Conservation (phyloP, 106 monocot genomes). For the Gastrodia elata region DNA sequence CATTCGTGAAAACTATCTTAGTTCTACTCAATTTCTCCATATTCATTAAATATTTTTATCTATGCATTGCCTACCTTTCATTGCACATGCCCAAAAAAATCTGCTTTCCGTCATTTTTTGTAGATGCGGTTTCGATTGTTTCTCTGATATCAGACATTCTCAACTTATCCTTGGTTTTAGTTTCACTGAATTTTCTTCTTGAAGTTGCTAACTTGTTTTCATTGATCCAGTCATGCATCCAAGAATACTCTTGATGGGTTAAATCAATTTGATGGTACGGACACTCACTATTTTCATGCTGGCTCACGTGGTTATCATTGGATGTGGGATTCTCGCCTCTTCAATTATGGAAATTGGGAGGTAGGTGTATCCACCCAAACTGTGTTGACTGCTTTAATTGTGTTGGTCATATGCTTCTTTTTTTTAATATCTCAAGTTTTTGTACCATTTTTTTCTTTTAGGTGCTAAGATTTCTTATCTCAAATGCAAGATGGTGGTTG, state of each 20-base stretch:
- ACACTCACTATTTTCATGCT: slow-evolving; percentile 84
- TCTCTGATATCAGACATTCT: too few species aligned
- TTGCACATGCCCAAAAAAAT: too few species aligned
- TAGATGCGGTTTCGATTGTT: too few species aligned
- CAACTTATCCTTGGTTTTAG: too few species aligned
- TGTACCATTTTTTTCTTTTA: slow-evolving; percentile 11
- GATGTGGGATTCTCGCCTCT: slow-evolving; percentile 99
- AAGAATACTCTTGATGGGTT: slow-evolving; percentile 93
- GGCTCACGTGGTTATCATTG: slow-evolving; percentile 90
- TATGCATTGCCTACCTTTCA: too few species aligned
- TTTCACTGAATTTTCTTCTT: too few species aligned
- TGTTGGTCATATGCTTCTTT: not conserved
- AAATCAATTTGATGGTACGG: slow-evolving; percentile 96
- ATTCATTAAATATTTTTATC: too few species aligned
- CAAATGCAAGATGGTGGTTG: slow-evolving; percentile 99
- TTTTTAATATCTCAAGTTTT: not conserved
- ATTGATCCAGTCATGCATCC: slow-evolving; percentile 74
- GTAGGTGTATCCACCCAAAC: slow-evolving; percentile 20
- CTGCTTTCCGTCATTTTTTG: too few species aligned
- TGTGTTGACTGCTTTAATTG: not conserved
- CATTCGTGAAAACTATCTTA: too few species aligned
- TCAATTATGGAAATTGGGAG: slow-evolving; percentile 97
- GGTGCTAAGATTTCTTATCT: slow-evolving; percentile 90
- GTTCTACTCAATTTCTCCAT: too few species aligned
- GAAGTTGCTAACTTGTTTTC: not conserved